Evolutionary conservation across 331 rosid genomes (phyloP).

Genomic region (Acacia pycnantha): DNA sequence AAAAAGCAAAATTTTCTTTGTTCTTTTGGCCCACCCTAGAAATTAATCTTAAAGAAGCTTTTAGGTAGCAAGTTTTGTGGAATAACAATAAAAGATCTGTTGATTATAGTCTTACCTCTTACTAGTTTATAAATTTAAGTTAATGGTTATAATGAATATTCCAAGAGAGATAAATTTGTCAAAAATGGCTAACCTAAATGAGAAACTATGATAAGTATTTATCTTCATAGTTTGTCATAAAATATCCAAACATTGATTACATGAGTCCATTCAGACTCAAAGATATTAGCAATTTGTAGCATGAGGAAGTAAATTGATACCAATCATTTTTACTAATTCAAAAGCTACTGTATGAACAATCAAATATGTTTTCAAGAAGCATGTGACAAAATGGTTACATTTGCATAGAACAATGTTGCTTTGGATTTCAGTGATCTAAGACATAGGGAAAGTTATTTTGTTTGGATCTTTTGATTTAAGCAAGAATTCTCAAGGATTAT

Average conservation of each 20-base stretch:
- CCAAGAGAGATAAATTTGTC: neutral
- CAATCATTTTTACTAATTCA: neutral
- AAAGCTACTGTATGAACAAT: neutral
- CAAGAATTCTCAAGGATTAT: neutral
- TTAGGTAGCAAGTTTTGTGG: neutral
- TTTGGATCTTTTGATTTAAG: neutral
- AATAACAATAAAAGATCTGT: neutral
- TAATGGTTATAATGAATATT: conserved; percentile 4
- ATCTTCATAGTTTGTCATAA: neutral
- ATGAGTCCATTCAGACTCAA: neutral
- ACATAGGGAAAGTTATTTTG: neutral
- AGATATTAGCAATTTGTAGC: neutral
- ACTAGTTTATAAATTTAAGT: neutral
- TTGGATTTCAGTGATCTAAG: neutral
- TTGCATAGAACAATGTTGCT: neutral
- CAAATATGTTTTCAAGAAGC: neutral
- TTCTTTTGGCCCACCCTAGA: neutral
- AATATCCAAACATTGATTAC: neutral
- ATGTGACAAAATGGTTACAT: neutral
- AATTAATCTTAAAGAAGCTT: neutral
- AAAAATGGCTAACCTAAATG: conserved; percentile 1
- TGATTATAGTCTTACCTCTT: neutral
- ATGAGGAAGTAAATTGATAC: neutral
- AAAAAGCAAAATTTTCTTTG: neutral
- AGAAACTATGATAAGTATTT: neutral